These are phyloP conservation scores for Phaeosphaeria sp. DNA, from an alignment of 2,329 filamentous ascomycete genomes.

Conservation along the genomic window DNA sequence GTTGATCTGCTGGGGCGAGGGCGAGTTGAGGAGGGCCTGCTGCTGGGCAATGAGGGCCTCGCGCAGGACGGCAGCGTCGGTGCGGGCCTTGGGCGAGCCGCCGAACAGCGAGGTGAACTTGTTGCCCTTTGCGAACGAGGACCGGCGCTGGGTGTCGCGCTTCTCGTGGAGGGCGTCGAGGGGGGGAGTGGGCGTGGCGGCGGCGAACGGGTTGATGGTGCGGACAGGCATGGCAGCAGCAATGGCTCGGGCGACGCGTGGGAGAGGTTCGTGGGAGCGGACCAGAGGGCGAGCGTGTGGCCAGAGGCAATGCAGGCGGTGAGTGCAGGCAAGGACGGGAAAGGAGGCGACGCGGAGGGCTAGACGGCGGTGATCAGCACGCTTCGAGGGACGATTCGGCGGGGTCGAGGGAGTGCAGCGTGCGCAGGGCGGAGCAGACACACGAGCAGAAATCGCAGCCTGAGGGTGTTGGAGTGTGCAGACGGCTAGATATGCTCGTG, in stretches of 20 bases:
- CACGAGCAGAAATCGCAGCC: background rate
- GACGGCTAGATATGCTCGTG: slow-evolving; percentile 6
- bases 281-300: background rate
- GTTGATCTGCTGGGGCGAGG: slow-evolving; percentile 58
- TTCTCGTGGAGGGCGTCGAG: slow-evolving; percentile 62
- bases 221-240: slow-evolving; percentile 67
- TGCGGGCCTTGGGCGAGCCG: slow-evolving; percentile 75
- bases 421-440: background rate
- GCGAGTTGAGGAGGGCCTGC: slow-evolving; percentile 67
- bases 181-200: slow-evolving; percentile 58
- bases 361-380: slow-evolving; percentile 26
- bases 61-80: slow-evolving; percentile 67
- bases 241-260: slow-evolving; percentile 11
- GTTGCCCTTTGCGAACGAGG: slow-evolving; percentile 66
- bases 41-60: slow-evolving; percentile 67
- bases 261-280: background rate
- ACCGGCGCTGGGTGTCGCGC: slow-evolving; percentile 56
- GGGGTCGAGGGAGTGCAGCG: slow-evolving; percentile 1
- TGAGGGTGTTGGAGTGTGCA: background rate
- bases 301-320: slow-evolving; percentile 20
- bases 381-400: slow-evolving; percentile 5
- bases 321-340: slow-evolving; percentile 15
- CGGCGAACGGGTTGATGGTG: slow-evolving; percentile 65
- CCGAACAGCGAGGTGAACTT: slow-evolving; percentile 83
- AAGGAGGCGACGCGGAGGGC: slow-evolving; percentile 9